Evolutionary conservation across 768 basidiomycete species (phyloP).

Genomic region (Calocera cornea): DNA sequence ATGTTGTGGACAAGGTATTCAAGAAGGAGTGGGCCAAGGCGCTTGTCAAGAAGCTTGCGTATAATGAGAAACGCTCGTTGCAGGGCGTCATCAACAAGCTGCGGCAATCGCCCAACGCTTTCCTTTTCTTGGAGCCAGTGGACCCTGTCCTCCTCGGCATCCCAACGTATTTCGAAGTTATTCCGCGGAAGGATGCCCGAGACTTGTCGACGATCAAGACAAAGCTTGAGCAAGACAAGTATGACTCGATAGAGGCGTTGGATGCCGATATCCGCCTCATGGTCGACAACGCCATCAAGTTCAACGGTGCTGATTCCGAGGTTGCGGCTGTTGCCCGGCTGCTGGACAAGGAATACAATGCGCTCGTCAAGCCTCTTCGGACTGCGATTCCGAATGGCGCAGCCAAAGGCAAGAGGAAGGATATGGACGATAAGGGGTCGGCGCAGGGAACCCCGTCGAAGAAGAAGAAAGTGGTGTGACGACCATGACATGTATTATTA

Average conservation of each 20-base stretch:
- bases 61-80: conserved; percentile 67
- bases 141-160: conserved; percentile 72
- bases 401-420: background rate
- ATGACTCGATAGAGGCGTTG: conserved; percentile 61
- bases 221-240: conserved; percentile 72
- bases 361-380: background rate
- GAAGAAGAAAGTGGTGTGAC: conserved; percentile 1
- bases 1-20: conserved; percentile 58
- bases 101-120: conserved; percentile 45
- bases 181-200: conserved; percentile 72
- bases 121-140: conserved; percentile 68
- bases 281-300: conserved; percentile 74
- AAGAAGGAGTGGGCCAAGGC: conserved; percentile 78
- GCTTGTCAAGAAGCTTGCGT: conserved; percentile 56
- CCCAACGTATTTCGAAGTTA: conserved; percentile 77
- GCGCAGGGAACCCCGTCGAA: background rate
- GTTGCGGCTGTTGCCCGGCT: conserved; percentile 51
- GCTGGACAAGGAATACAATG: conserved; percentile 26
- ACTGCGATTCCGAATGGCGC: background rate
- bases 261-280: conserved; percentile 79
- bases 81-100: conserved; percentile 55
- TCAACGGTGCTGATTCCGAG: conserved; percentile 72
- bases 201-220: conserved; percentile 71
- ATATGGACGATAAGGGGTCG: background rate
- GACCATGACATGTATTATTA: background rate